Conservation (phyloP, 139 green algal species). For the Parachlorella kessleri region DNA sequence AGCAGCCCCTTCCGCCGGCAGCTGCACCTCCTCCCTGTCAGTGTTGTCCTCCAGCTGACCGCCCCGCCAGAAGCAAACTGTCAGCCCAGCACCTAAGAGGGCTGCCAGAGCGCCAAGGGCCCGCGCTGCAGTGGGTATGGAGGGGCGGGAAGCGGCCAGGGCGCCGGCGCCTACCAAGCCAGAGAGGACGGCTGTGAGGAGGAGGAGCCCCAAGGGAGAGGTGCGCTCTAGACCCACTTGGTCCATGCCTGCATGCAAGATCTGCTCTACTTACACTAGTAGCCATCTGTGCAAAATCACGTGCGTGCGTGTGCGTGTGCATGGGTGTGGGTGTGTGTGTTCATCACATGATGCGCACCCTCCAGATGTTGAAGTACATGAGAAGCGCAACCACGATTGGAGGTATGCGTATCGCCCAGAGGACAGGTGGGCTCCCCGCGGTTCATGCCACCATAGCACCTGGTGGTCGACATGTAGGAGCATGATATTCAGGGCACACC, state of each 20-base stretch:
- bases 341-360: background rate
- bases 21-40: background rate
- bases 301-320: background rate
- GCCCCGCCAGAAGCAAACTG: background rate
- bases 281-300: too few relatives aligned
- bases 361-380: background rate
- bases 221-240: slow-evolving; percentile 51
- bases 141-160: background rate
- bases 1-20: background rate
- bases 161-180: slow-evolving; percentile 34
- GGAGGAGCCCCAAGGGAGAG: slow-evolving; percentile 22
- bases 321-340: background rate
- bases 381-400: background rate
- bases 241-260: slow-evolving; percentile 55
- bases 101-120: background rate
- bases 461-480: too few relatives aligned
- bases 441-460: background rate
- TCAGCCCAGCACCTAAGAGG: background rate
- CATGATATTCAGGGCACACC: background rate
- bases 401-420: background rate
- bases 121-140: background rate
- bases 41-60: background rate
- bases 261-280: background rate
- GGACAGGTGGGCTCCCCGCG: background rate
- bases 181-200: slow-evolving; percentile 28